Evolutionary conservation across 2,329 filamentous ascomycete genomes (phyloP), one percentile per base, ranked within the genome.

Genomic region (Fusarium decemcellulare): DNA sequence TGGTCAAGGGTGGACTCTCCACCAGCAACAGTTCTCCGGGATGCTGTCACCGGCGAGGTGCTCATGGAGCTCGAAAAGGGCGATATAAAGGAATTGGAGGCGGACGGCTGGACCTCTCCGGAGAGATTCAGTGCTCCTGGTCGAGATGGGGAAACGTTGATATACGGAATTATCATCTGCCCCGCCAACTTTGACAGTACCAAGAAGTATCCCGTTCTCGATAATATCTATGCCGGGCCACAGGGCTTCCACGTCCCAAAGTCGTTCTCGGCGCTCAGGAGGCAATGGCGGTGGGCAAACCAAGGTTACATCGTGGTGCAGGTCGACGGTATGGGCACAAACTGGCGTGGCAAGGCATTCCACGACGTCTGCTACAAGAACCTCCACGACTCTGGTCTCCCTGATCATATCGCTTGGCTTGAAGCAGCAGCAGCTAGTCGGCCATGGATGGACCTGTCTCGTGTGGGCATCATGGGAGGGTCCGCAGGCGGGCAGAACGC

Each of bases 281-380:
- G 50, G 44, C 58, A 71, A 18, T 69, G 70, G 16, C 46, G 69
- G 32, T 70, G 71, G 66, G 76, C 77, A 8, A 65, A 77, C n/a
- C 60, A 73, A 15, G 76, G 77, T 18, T 79, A 76, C 47, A 51
- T 78, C 27, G 65, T 78, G 4, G 76, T 78, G 6, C 66, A 71
- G 8, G 34, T 75, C 8, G 77, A 79, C 43, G 77, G 76, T 52
- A 78, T 77, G 77, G 77, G 76, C 8, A 79, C 77, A 2, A 75
- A 74, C 52, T 76, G 72, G 71, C 74, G 77, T 16, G 60, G 56
- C 8, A 78, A 77, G 59, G 39, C 39, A 12, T 78, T 79, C 34
- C 77, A 79, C 42, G 70, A 78, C 23, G 65, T 76, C 3, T 75
- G 73, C 48, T 74, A 73, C 48, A 78, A 79, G 66, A 73, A 77